These are phyloP conservation scores for Phytopythium sindhum DNA, from an alignment of 352 stramenopile genomes.

Conservation along the genomic window DNA sequence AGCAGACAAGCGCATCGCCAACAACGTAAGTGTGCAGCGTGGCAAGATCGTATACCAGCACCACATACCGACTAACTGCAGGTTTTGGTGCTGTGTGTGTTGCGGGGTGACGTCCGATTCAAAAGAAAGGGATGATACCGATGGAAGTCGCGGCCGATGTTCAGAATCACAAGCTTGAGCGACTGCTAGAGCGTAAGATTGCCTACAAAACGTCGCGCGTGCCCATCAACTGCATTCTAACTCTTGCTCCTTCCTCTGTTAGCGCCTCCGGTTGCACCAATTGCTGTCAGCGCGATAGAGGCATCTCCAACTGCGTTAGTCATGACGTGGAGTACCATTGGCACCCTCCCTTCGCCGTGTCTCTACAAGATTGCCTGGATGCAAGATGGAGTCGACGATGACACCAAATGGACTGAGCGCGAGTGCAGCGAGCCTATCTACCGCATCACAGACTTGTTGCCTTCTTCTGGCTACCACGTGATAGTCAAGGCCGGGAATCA, in stretches of 20 bases:
- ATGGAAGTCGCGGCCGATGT: slow-evolving; percentile 43
- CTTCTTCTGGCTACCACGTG: slow-evolving; percentile 38
- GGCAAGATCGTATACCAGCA: no score
- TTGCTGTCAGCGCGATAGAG: slow-evolving; percentile 11
- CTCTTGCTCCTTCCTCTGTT: not conserved
- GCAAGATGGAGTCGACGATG: slow-evolving; percentile 16
- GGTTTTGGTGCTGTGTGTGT: not conserved
- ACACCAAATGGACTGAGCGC: slow-evolving; percentile 10
- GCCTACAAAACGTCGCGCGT: not conserved
- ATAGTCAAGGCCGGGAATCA: slow-evolving; percentile 42
- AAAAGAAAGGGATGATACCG: slow-evolving; percentile 32
- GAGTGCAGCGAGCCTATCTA: slow-evolving; percentile 21
- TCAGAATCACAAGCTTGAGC: slow-evolving; percentile 28
- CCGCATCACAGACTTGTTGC: slow-evolving; percentile 35
- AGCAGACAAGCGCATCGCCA: slow-evolving; percentile 26
- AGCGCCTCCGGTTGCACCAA: slow-evolving; percentile 33
- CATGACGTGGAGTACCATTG: slow-evolving; percentile 22
- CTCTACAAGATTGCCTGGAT: slow-evolving; percentile 40
- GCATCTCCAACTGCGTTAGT: slow-evolving; percentile 27
- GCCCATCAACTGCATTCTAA: not conserved
- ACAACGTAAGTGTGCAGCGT: slow-evolving; percentile 16
- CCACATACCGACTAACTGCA: not conserved
- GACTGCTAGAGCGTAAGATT: slow-evolving; percentile 41
- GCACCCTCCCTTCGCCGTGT: slow-evolving; percentile 17
- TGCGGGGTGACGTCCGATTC: not conserved